Base-by-base conservation (phyloP, 2,329 filamentous ascomycete genomes). In the Fusarium sp. region DNA sequence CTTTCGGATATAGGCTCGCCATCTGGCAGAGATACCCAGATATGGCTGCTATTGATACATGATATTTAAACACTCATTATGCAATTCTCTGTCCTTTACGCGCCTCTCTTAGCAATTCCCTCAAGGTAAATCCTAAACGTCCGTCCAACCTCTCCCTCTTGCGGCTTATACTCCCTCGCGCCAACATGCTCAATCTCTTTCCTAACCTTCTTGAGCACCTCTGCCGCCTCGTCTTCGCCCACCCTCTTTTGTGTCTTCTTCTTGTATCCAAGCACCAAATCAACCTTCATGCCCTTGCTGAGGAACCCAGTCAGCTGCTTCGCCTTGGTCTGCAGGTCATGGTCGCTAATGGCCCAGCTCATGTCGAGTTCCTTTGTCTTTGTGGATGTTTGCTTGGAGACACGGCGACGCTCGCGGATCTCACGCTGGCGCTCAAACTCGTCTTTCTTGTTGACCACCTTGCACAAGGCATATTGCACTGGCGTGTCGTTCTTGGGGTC, bases 341-440 rank as follows among this genome's bases (percentile, higher is more conserved):
- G 84, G 11, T 76, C 71, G 58, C 87, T 88, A 70, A 96, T 96
- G 31, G 89, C 88, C 93, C 93, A 98, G 74, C 92, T 94, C 68
- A 98, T 68, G 77, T 97, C 93, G n/a, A 97, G 75, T 71, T 89
- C 88, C 78, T 97, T 97, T 14, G 75, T 72, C 63, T 79, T 81
- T 32, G 77, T 57, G 63, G 75, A 73, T 60, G 77, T 70, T 67
- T 68, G 66, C 55, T 78, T 76, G 41, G 79, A 78, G 63, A 72
- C 79, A 67, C 76, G 75, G 60, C 78, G 77, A 63, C 76, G 78
- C 58, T 80, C 75, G 59, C 80, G 80, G 37, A 73, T 65, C 45
- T 75, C 72, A 63, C 79, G 75, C 57, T 77, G 75, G 49, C 72
- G 74, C 75, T 65, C 79, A 69, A 71, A 79, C 49, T 83, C 76